Evolutionary conservation across 2,329 filamentous ascomycete species (phyloP).

Genomic region (Venturia asperata): DNA sequence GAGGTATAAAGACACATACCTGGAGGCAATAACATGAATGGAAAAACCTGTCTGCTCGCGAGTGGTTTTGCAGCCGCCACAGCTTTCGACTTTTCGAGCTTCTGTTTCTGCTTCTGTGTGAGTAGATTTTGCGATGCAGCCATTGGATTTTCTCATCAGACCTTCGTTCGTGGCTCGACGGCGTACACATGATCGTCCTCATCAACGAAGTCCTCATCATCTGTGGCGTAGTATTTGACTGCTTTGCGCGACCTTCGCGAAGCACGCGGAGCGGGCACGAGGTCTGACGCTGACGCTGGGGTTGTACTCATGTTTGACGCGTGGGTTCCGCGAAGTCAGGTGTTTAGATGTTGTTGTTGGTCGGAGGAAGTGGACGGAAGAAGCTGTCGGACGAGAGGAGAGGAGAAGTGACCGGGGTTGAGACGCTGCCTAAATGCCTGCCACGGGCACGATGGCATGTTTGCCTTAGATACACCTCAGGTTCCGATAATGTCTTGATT

Average conservation of each 20-base stretch:
- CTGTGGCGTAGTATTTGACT: conserved; percentile 9
- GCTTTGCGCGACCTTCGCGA: background rate
- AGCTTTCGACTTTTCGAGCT: background rate
- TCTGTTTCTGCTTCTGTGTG: background rate
- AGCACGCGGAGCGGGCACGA: background rate
- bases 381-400: background rate
- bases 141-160: background rate
- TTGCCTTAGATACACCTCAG: too few species aligned
- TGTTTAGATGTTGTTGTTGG: background rate
- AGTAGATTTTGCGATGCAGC: too few species aligned
- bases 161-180: background rate
- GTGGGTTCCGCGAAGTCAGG: background rate
- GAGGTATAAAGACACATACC: background rate
- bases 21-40: conserved; percentile 17
- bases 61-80: background rate
- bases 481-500: too few species aligned
- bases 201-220: conserved; percentile 10
- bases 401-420: background rate
- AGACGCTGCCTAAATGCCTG: too few species aligned
- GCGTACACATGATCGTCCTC: background rate
- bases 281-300: background rate
- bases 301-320: background rate
- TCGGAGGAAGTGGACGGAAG: background rate
- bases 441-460: too few species aligned
- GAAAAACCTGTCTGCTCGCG: conserved; percentile 9